Evolutionary conservation across 2,329 filamentous ascomycete genomes (phyloP).

Genomic region (Thermothelomyces thermophilus): DNA sequence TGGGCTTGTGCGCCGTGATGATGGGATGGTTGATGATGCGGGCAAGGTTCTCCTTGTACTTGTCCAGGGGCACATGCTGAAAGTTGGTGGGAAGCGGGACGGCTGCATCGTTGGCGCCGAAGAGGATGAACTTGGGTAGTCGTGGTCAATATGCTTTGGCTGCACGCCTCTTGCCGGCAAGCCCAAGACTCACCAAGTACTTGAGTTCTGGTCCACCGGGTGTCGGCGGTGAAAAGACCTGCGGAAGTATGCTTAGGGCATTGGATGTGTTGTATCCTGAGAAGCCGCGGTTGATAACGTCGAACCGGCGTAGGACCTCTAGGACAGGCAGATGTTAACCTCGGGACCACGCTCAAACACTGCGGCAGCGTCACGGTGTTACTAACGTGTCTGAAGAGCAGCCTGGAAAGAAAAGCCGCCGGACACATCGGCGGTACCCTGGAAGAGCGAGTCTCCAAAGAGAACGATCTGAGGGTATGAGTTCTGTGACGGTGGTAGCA

Average conservation of each 20-base stretch:
- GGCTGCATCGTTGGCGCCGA: conserved; percentile 87
- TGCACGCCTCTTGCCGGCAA: neutral
- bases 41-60: conserved; percentile 66
- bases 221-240: conserved; percentile 63
- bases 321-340: conserved; percentile 10
- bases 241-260: conserved; percentile 60
- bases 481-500: conserved; percentile 30
- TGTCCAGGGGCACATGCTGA: conserved; percentile 72
- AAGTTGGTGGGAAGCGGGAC: conserved; percentile 53
- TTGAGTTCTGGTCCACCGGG: conserved; percentile 53
- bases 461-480: conserved; percentile 71
- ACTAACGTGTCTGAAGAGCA: conserved; percentile 61
- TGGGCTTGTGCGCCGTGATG: conserved; percentile 62
- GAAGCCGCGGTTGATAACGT: conserved; percentile 83
- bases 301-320: conserved; percentile 72
- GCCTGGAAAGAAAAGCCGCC: conserved; percentile 70
- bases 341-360: neutral
- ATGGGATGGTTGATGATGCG: conserved; percentile 66
- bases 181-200: conserved; percentile 51
- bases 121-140: conserved; percentile 64
- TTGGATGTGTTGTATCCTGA: conserved; percentile 80
- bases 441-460: conserved; percentile 84
- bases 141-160: neutral
- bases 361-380: neutral
- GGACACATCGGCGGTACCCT: conserved; percentile 55